These are phyloP conservation scores for Saccharomyces paradoxus DNA, from an alignment of 805 yeast genomes.

Conservation along the genomic window DNA sequence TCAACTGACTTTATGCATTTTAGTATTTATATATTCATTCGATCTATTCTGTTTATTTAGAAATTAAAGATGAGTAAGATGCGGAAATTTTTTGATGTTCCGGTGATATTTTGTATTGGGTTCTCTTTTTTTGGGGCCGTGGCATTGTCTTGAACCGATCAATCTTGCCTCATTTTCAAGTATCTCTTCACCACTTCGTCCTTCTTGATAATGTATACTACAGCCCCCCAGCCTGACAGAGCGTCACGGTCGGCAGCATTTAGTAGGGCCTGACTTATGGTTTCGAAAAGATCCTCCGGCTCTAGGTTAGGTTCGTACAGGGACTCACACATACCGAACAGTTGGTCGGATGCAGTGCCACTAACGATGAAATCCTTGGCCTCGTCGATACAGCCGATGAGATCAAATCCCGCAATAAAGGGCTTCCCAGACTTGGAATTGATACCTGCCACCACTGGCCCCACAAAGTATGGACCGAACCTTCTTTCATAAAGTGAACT, in stretches of 20 bases:
- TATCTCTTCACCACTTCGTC: slow-evolving; percentile 84
- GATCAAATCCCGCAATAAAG: slow-evolving; percentile 89
- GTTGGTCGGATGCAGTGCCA: slow-evolving; percentile 95
- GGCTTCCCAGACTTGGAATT: slow-evolving; percentile 77
- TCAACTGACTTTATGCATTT: not conserved
- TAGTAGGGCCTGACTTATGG: slow-evolving; percentile 85
- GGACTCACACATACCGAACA: slow-evolving; percentile 97
- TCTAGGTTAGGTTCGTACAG: slow-evolving; percentile 88
- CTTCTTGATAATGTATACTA: slow-evolving; percentile 83
- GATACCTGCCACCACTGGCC: slow-evolving; percentile 94
- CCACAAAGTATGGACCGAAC: slow-evolving; percentile 93
- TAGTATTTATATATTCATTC: not conserved
- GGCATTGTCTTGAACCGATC: slow-evolving; percentile 13
- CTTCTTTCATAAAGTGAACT: slow-evolving; percentile 84
- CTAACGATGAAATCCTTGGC: slow-evolving; percentile 91
- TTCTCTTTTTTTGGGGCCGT: not conserved
- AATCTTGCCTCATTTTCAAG: slow-evolving; percentile 93
- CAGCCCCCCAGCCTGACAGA: slow-evolving; percentile 96
- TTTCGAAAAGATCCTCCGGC: slow-evolving; percentile 92
- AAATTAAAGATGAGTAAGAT: not conserved
- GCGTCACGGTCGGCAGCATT: slow-evolving; percentile 97
- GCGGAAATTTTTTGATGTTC: not conserved
- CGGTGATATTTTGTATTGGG: not conserved
- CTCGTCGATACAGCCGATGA: slow-evolving; percentile 92
- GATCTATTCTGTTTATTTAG: not conserved